These are phyloP conservation scores for Osmanthus fragrans DNA, from an alignment of 257 asterid genomes.

Conservation along the genomic window DNA sequence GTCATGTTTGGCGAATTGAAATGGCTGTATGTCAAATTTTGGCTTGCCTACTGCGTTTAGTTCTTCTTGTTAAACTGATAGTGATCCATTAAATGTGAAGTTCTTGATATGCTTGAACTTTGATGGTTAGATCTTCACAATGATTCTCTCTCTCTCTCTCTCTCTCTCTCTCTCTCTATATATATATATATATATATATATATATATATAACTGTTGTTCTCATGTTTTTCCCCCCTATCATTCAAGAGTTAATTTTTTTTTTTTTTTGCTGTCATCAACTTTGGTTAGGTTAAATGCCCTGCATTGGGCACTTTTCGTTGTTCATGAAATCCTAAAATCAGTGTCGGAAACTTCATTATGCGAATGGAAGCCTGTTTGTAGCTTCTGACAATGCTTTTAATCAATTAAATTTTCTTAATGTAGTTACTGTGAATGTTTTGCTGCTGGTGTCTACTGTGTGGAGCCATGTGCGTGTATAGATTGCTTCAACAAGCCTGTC, in stretches of 20 bases:
- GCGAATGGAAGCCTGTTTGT: background rate
- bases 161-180: too few species aligned
- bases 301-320: background rate
- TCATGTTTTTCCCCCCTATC: too few species aligned
- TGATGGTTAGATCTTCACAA: background rate
- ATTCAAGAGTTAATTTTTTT: background rate
- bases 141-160: background rate
- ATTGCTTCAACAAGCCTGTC: constrained; percentile 90
- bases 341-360: background rate
- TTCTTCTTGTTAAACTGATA: too few species aligned
- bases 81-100: background rate
- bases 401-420: constrained; percentile 14
- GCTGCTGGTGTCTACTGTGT: constrained; percentile 98
- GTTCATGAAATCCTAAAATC: background rate
- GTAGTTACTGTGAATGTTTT: constrained; percentile 97
- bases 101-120: too few species aligned
- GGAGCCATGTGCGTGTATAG: constrained; percentile 91
- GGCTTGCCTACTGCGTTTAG: background rate
- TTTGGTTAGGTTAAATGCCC: background rate
- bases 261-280: background rate
- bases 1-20: background rate
- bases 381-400: background rate
- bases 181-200: too few species aligned
- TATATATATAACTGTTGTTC: too few species aligned
- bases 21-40: background rate